Conservation (phyloP, 805 yeast genomes). For the Saccharomyces mikatae region DNA sequence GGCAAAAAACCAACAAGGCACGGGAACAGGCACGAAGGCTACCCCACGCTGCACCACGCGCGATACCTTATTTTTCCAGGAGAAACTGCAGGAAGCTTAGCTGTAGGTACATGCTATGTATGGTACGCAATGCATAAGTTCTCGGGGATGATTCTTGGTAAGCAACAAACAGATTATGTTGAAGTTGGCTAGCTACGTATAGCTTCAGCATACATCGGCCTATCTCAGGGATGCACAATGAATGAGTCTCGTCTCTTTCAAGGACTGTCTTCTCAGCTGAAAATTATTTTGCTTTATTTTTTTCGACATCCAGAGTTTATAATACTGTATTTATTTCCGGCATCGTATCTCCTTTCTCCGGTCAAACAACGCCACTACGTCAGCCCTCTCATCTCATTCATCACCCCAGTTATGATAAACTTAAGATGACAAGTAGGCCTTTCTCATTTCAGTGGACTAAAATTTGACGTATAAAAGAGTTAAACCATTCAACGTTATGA, state of each 20-base stretch:
- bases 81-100: not conserved
- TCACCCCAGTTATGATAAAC: no score
- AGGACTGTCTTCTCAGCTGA: not conserved
- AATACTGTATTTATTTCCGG: not conserved
- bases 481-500: no score
- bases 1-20: not conserved
- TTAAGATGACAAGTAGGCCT: not conserved
- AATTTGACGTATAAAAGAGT: no score
- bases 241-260: no score
- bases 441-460: no score
- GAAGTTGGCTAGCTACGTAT: not conserved
- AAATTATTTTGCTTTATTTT: no score
- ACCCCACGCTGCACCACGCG: not conserved
- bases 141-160: not conserved
- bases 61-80: not conserved
- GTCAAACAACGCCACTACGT: not conserved
- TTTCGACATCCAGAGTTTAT: not conserved
- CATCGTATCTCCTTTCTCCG: not conserved
- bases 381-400: not conserved
- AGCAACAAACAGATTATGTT: not conserved
- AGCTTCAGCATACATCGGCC: not conserved
- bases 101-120: not conserved
- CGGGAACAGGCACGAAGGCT: not conserved
- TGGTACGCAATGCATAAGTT: not conserved
- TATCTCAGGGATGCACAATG: not conserved